phyloP scores from a whole-genome alignment of 306 rosid species.

The Cercis canadensis region DNA sequence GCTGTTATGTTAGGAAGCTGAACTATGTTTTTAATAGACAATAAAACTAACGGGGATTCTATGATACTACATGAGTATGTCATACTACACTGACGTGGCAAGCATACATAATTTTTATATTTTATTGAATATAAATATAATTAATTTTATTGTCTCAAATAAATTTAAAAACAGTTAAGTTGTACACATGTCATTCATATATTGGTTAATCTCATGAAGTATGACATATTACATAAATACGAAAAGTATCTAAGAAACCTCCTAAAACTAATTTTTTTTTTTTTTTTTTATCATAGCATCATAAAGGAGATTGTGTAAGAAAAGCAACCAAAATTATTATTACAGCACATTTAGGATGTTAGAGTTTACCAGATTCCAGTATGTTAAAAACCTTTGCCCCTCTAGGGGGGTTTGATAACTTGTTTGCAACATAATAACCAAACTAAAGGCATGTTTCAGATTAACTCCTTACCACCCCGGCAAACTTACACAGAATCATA shows the following conservation, averaged over 20 bases:
- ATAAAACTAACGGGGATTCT: constrained; percentile 17
- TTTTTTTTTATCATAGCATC: not conserved
- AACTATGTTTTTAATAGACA: constrained; percentile 22
- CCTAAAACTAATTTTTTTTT: too few relatives aligned
- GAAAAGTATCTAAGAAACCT: too few relatives aligned
- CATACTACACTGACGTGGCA: too few relatives aligned
- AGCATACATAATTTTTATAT: too few relatives aligned
- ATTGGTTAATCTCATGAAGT: too few relatives aligned
- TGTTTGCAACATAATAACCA: not conserved
- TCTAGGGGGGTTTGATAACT: not conserved
- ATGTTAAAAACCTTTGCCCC: not conserved
- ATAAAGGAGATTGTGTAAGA: not conserved
- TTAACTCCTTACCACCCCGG: too few relatives aligned
- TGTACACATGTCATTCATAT: too few relatives aligned
- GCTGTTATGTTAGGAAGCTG: not conserved
- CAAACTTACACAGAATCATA: not conserved
- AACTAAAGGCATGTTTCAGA: not conserved
- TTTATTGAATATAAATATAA: too few relatives aligned
- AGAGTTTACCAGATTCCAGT: constrained; percentile 12
- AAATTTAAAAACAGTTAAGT: too few relatives aligned
- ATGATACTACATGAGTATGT: too few relatives aligned
- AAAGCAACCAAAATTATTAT: constrained; percentile 6
- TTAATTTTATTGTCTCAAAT: too few relatives aligned
- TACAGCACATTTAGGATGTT: not conserved
- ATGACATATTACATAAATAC: too few relatives aligned